Evolutionary conservation across 2,329 filamentous ascomycete genomes (phyloP), one percentile per base, ranked within the genome.

Genomic region (Talaromyces piceae): DNA sequence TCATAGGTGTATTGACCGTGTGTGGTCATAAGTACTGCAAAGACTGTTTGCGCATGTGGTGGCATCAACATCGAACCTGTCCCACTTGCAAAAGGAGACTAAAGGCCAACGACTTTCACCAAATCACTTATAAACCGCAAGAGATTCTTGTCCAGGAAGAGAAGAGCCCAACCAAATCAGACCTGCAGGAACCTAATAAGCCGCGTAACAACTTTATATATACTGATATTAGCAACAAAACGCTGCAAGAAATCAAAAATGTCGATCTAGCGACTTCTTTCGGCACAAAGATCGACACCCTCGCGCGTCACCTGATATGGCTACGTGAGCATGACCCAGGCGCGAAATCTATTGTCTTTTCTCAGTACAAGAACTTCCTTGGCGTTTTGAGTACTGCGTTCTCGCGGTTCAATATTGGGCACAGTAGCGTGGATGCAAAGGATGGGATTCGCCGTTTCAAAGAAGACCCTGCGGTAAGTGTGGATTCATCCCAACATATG

Each of bases 1-100:
- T 44, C 41, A 11, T 28, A 72, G 69, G 69, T 23, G 67, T 72
- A 16, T 56, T 72, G 57, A 96, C 91, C 0, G 79, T 89, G 1
- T 97, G 93, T 64, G 91, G 91, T 0, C 93, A 98, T 63, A 82
- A 89, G 57, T 97, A 90, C 64, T 96, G 91, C 73, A 90, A 88
- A 61, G 86, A 88, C 25, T 97, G 93, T 67, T 84, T 97, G 58
- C 76, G 77, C 31, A 59, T 82, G 11, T 97, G 93, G 93, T 88
- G 86, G 73, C 76, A 74, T 51, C 75, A 80, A 27, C 83, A 90
- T 59, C 79, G 76, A 16, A 91, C 81, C 47, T 97, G 91, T 59
- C 91, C 91, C 0, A 77, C 88, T 4, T 98, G 93, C 75, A 95
- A 95, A 66, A 79, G 76, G 43, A 74, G 73, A 1, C 72, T 97